Evolutionary conservation across 1,284 basidiomycete genomes (phyloP).

Genomic region (Heliocybe sulcata): DNA sequence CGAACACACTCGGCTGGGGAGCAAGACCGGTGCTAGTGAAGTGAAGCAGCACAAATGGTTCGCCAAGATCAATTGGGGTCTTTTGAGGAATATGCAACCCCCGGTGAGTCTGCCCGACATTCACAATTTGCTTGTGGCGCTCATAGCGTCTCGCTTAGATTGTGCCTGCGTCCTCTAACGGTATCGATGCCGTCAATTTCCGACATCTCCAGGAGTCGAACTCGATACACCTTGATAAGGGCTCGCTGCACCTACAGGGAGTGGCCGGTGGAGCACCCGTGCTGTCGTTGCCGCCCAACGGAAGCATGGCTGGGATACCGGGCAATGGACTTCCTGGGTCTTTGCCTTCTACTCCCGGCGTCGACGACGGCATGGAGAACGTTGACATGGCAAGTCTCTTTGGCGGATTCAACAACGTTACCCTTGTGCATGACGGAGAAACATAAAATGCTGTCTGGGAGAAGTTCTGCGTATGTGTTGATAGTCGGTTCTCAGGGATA

Average conservation of each 20-base stretch:
- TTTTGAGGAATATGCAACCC: slow-evolving; percentile 88
- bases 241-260: slow-evolving; percentile 26
- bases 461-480: not conserved
- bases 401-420: slow-evolving; percentile 82
- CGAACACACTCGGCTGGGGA: slow-evolving; percentile 85
- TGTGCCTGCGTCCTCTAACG: slow-evolving; percentile 77
- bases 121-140: slow-evolving; percentile 7
- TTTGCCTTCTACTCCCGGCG: slow-evolving; percentile 22
- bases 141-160: slow-evolving; percentile 43
- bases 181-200: slow-evolving; percentile 86
- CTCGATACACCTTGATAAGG: slow-evolving; percentile 80
- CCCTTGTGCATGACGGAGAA: slow-evolving; percentile 79
- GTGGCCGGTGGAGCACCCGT: slow-evolving; percentile 20
- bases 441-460: slow-evolving; percentile 11
- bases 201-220: slow-evolving; percentile 85
- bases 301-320: slow-evolving; percentile 24
- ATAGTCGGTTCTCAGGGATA: not conserved
- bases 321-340: not conserved
- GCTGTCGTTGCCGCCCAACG: slow-evolving; percentile 30
- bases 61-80: slow-evolving; percentile 91
- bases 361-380: slow-evolving; percentile 44
- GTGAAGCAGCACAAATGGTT: slow-evolving; percentile 99
- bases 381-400: slow-evolving; percentile 52
- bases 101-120: slow-evolving; percentile 55
- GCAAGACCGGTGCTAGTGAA: slow-evolving; percentile 92